Conservation (phyloP, 139 green algal genomes). For the Microglena sp. region DNA sequence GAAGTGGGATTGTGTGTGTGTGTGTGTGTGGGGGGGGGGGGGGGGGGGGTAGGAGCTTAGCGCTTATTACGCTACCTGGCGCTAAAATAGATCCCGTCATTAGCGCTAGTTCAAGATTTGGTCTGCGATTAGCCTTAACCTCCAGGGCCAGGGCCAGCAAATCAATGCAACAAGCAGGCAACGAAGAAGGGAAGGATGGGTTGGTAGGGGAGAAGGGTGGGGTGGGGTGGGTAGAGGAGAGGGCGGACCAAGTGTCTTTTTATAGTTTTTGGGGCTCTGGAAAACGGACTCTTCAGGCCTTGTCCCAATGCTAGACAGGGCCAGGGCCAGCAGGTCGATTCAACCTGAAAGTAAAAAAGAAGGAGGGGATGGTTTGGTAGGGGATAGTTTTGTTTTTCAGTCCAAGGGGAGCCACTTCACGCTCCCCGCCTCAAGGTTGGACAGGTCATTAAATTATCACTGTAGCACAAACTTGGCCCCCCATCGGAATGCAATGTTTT, state of each 20-base stretch:
- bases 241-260: too few species aligned
- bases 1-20: not conserved
- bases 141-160: slow-evolving; percentile 74
- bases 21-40: not conserved
- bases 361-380: not conserved
- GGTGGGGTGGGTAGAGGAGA: too few species aligned
- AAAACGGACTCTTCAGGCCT: too few species aligned
- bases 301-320: slow-evolving; percentile 53
- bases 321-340: slow-evolving; percentile 72
- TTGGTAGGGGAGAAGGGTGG: not conserved
- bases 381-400: too few species aligned
- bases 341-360: too few species aligned
- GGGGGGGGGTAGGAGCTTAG: too few species aligned
- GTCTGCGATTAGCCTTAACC: too few species aligned
- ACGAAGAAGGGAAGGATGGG: not conserved
- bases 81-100: too few species aligned
- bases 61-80: too few species aligned
- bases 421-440: not conserved
- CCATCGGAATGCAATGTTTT: not conserved
- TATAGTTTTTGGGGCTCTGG: too few species aligned
- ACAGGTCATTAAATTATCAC: not conserved
- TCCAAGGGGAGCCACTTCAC: not conserved
- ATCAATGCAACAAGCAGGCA: slow-evolving; percentile 55
- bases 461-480: not conserved
- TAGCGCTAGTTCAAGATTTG: too few species aligned